These are phyloP conservation scores for Globisporangium carolinianum DNA, from an alignment of 352 stramenopile species.

Conservation along the genomic window DNA sequence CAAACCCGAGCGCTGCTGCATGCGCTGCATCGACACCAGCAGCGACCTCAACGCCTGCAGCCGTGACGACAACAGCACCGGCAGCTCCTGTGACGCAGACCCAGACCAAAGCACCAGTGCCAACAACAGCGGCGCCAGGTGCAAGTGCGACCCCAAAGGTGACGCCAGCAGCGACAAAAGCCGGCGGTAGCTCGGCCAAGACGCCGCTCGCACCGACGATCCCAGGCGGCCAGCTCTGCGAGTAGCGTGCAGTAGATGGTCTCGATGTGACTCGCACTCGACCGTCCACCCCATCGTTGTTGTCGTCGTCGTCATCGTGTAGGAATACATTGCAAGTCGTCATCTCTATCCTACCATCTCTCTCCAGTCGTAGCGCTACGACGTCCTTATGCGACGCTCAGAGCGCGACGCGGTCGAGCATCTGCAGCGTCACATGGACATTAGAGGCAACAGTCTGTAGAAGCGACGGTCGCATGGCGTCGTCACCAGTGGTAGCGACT, in stretches of 20 bases:
- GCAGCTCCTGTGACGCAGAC: constrained; percentile 1
- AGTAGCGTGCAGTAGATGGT: constrained; percentile 1
- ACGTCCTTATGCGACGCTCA: constrained; percentile 10
- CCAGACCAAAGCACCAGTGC: too few species aligned
- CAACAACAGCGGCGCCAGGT: constrained; percentile 16
- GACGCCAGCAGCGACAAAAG: constrained; percentile 8
- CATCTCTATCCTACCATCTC: not conserved
- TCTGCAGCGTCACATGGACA: constrained; percentile 11
- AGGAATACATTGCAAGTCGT: not conserved
- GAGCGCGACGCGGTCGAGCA: constrained; percentile 29
- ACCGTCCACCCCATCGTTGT: not conserved
- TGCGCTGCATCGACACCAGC: constrained; percentile 21
- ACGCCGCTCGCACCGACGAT: constrained; percentile 1
- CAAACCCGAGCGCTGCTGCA: constrained; percentile 23
- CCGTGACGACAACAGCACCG: constrained; percentile 11
- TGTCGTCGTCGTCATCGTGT: not conserved
- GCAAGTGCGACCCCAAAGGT: constrained; percentile 8
- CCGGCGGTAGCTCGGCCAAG: constrained; percentile 1
- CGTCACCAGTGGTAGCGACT: constrained; percentile 7
- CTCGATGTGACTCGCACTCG: not conserved
- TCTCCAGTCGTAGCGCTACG: not conserved
- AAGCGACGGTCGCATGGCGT: constrained; percentile 1
- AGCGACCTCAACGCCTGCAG: constrained; percentile 11
- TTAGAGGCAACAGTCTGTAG: constrained; percentile 1
- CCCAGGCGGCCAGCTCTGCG: constrained; percentile 12